Conservation (phyloP, 2,329 filamentous ascomycete genomes). For the Colletotrichum cordylinicola region DNA sequence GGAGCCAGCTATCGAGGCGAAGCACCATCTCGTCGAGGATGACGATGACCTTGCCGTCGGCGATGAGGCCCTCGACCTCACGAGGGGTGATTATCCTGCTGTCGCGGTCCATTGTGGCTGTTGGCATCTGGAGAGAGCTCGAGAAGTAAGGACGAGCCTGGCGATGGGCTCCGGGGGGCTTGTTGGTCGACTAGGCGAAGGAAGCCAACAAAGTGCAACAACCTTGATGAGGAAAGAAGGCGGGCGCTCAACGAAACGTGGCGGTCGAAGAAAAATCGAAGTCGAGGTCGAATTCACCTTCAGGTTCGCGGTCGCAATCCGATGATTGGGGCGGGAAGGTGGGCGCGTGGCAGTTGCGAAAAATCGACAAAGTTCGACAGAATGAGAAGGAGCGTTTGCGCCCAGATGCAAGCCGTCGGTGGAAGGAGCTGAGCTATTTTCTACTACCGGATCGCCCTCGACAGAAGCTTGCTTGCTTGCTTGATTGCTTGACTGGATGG, state of each 20-base stretch:
- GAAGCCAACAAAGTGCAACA: not conserved
- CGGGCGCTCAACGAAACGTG: not conserved
- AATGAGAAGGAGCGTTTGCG: not conserved
- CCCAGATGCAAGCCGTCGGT: not conserved
- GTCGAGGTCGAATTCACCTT: not conserved
- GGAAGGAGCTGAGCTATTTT: not conserved
- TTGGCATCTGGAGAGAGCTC: not conserved
- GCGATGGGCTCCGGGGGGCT: not conserved
- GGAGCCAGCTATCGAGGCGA: constrained; percentile 62
- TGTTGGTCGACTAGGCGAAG: not conserved
- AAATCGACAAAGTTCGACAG: not conserved
- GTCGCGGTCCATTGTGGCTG: constrained; percentile 42
- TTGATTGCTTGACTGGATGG: not conserved
- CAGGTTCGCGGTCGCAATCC: not conserved
- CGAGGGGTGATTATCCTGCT: constrained; percentile 43
- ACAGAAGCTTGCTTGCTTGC: not conserved
- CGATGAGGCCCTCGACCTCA: constrained; percentile 58
- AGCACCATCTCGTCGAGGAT: constrained; percentile 61
- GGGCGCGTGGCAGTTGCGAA: not conserved
- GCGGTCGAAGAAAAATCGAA: not conserved
- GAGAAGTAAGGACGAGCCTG: not conserved
- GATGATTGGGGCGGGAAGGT: not conserved
- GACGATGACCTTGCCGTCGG: constrained; percentile 60
- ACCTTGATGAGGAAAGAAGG: not conserved
- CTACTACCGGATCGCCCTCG: not conserved